Base-by-base conservation (phyloP, 2,329 filamentous ascomycete species). In the Aureobasidium lini region DNA sequence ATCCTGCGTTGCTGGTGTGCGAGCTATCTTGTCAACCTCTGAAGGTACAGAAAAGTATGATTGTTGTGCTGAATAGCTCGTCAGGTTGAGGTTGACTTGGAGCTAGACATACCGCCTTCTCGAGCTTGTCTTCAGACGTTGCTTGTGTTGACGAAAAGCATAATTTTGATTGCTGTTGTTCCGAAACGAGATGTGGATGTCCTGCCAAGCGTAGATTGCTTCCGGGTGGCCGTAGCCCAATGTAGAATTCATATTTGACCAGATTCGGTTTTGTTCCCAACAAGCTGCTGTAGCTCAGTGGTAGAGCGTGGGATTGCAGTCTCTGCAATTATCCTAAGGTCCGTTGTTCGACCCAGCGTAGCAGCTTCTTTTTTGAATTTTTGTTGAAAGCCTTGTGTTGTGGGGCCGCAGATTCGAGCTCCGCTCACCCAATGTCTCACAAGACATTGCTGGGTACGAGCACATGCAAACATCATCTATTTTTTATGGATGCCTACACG, bases 251-350 rank as follows among this genome's bases (percentile, higher is more conserved):
- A 8, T 2, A 32, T 47, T 32, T 32, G 3, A 0, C 4, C 1
- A 10, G 16, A 1, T 9, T 52, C 16, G 10, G 1, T 6, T 16
- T 39, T 8, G 1, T 11, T 13, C 2, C 9, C 28, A 53, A 40
- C 18, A 57, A 57, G 54, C 54, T 57, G 54, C 54, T 57, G 54
- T 57, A 57, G 54, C 54, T 57, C 54, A 57, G 54, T 57, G 54
- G 54, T 57, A 57, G 54, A 57, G 54, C 54, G 54, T 57, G 54
- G 54, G 54, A 57, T 57, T 57, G 54, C 54, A 57, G 54, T 48
- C 11, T 39, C 44, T 48, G 54, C 54, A 57, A 18, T 57, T 32
- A 57, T 57, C 54, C 54, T 57, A 57, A 57, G 54, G 54, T 57
- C 54, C 54, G 54, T 57, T 57, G 54, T 57, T 57, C 54, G 54